phyloP scores from a whole-genome alignment of 495 filamentous ascomycete species.

The Penicillium antarcticum region DNA sequence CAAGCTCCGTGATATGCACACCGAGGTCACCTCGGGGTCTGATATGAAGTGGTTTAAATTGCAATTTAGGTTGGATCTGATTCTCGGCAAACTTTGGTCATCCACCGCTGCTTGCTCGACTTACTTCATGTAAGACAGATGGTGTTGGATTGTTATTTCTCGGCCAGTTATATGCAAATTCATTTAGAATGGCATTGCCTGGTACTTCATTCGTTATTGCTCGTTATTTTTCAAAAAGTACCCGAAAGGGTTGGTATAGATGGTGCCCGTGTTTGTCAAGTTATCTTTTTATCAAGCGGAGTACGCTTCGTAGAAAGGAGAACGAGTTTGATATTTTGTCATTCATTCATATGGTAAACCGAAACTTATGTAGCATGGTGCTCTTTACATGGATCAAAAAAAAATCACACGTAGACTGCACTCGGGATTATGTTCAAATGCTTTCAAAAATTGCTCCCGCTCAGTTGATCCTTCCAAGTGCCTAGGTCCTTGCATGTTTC shows the following conservation, averaged over 20 bases:
- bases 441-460: constrained; percentile 1
- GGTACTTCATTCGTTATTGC: constrained; percentile 17
- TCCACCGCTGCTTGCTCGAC: constrained; percentile 19
- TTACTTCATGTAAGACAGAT: constrained; percentile 21
- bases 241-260: constrained; percentile 10
- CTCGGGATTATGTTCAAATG: neutral
- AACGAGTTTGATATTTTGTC: neutral
- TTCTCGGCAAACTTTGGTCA: constrained; percentile 24
- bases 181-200: constrained; percentile 8
- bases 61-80: constrained; percentile 34
- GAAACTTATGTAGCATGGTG: neutral
- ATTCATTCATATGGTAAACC: neutral
- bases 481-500: constrained; percentile 40
- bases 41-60: constrained; percentile 32
- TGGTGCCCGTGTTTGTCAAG: neutral
- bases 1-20: constrained; percentile 40
- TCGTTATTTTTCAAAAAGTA: constrained; percentile 16
- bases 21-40: constrained; percentile 25
- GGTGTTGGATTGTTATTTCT: constrained; percentile 20
- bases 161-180: constrained; percentile 12
- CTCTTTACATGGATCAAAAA: neutral
- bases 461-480: constrained; percentile 41
- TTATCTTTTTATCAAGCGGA: neutral
- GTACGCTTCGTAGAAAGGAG: neutral
- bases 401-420: neutral